Evolutionary conservation across 2,329 filamentous ascomycete genomes (phyloP), one percentile per base, ranked within the genome.

Genomic region (Aspergillus nomiae): DNA sequence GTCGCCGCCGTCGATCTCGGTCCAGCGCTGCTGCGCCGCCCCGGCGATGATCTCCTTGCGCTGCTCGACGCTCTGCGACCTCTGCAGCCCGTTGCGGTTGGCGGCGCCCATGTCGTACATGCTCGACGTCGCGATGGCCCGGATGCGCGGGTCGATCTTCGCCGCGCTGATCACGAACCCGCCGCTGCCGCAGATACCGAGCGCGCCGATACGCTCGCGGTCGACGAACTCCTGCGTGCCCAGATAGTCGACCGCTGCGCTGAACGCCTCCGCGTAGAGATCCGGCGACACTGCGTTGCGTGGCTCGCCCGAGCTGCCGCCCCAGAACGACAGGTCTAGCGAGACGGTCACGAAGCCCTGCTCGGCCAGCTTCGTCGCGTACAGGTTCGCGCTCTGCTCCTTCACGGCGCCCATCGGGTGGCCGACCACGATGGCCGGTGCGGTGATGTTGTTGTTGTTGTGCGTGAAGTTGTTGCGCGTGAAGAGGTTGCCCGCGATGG

Each of bases 151-250:
- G 46, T 70, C 68, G 19, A 77, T 72, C 62, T 78, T 77, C 3
- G 77, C 76, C 0, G 77, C 77, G 60, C 74, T 75, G 64, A 79
- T 72, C 10, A 69, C 36, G 36, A 69, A 73, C 4, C 60, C 38
- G 12, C 71, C 73, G 34, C 69, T 70, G 54, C 63, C 73, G 61
- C 72, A 75, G 59, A 75, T 70, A 4, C 72, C 73, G 8, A 74
- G 60, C 1, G 50, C 72, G 1, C 70, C 71, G 48, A 74, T 73
- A 1, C 70, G 70, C 46, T 70, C 65, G 41, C 66, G 65, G 28
- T 74, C 63, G 16, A 75, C 68, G 24, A 59, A 54, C n/a, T 63
- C 48, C 30, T 66, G 66, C 0, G 60, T 61, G 46, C 67, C 66
- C 14, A 75, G 69, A 59, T 70, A 74, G 58, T 72, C 68, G 28